These are phyloP conservation scores for Aspergillus felis DNA, from an alignment of 2,329 filamentous ascomycete genomes.

Conservation along the genomic window DNA sequence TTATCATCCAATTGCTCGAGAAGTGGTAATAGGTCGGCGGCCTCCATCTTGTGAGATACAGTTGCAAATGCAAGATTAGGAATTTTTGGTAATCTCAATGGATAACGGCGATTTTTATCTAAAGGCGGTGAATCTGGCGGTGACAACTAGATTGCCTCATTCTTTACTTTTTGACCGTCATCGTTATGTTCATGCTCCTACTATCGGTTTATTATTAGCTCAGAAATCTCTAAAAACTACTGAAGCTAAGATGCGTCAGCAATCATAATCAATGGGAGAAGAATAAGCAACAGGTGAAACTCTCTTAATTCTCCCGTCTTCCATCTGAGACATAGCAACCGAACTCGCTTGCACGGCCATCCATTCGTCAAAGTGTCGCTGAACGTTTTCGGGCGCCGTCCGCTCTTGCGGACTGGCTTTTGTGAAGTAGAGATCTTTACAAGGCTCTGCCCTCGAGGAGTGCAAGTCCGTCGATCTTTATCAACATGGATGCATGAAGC, in stretches of 20 bases:
- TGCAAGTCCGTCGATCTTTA: constrained; percentile 10
- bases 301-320: background rate
- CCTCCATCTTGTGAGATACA: constrained; percentile 44
- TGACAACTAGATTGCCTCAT: constrained; percentile 2
- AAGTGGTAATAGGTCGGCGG: constrained; percentile 59
- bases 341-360: background rate
- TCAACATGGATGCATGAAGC: constrained; percentile 28
- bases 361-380: constrained; percentile 30
- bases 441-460: background rate
- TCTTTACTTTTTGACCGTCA: background rate
- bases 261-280: background rate
- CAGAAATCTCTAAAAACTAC: background rate
- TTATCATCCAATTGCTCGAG: constrained; percentile 72
- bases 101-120: constrained; percentile 15
- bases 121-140: constrained; percentile 20
- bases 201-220: background rate
- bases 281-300: background rate
- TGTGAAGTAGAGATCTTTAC: constrained; percentile 12
- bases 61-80: constrained; percentile 16
- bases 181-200: background rate
- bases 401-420: constrained; percentile 28
- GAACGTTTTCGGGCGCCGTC: constrained; percentile 29
- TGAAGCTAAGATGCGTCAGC: background rate
- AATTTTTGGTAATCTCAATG: constrained; percentile 5
- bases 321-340: background rate